These are phyloP conservation scores for Tetraselmis striata DNA, from an alignment of 139 green algal species.

Conservation along the genomic window DNA sequence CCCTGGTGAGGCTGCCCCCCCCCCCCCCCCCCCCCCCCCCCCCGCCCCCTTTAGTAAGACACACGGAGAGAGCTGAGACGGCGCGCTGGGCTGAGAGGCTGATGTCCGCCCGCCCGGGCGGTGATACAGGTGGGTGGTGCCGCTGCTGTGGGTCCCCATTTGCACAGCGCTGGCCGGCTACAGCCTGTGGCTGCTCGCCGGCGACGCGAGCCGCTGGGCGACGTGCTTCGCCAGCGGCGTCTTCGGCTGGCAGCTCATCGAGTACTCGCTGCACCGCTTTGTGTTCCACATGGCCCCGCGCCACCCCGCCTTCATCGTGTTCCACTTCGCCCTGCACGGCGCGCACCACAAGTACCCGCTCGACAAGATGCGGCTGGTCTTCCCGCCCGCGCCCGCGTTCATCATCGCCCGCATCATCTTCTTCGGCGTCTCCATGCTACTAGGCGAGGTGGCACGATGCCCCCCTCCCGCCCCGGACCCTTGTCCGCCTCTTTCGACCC, in stretches of 20 bases:
- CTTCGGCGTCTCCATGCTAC: neutral
- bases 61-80: no score
- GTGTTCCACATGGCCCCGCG: slow-evolving; percentile 69
- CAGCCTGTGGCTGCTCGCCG: neutral
- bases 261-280: slow-evolving; percentile 90
- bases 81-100: no score
- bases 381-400: slow-evolving; percentile 74
- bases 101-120: no score
- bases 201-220: neutral
- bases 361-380: slow-evolving; percentile 81
- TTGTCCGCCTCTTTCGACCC: no score
- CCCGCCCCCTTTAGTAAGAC: no score
- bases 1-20: slow-evolving; percentile 63
- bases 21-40: no score
- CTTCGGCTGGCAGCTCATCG: slow-evolving; percentile 73
- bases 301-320: slow-evolving; percentile 43
- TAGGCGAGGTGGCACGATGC: neutral
- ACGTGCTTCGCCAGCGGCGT: slow-evolving; percentile 29
- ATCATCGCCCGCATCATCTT: slow-evolving; percentile 25
- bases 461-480: neutral
- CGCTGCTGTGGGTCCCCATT: slow-evolving; percentile 79
- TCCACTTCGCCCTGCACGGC: slow-evolving; percentile 93
- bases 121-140: slow-evolving; percentile 75
- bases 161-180: neutral
- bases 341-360: slow-evolving; percentile 93